Evolutionary conservation across 2,329 filamentous ascomycete genomes (phyloP).

Genomic region (Sporothrix dimorphospora): DNA sequence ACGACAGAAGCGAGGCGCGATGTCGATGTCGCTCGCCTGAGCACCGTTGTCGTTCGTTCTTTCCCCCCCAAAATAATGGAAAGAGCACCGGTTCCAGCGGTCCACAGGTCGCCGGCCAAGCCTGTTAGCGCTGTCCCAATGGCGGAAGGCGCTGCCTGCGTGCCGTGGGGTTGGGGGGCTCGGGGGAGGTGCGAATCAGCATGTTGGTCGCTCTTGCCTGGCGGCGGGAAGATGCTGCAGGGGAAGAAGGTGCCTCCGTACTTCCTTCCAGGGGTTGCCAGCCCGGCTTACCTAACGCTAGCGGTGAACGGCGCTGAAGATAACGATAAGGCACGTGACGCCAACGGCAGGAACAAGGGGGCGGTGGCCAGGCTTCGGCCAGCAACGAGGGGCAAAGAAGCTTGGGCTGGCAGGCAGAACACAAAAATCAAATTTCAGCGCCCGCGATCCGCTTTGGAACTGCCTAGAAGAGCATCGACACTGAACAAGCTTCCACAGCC

Average conservation of each 20-base stretch:
- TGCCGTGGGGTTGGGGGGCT: slow-evolving; percentile 23
- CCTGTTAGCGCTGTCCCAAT: slow-evolving; percentile 24
- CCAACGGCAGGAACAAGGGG: slow-evolving; percentile 16
- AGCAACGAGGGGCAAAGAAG: slow-evolving; percentile 27
- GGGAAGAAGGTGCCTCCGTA: slow-evolving; percentile 7
- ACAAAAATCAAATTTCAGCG: slow-evolving; percentile 29
- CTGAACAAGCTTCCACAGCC: slow-evolving; percentile 23
- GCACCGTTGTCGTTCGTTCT: neutral
- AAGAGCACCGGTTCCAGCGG: neutral
- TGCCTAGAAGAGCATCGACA: slow-evolving; percentile 28
- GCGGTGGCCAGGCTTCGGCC: slow-evolving; percentile 16
- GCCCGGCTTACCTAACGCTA: slow-evolving; percentile 9
- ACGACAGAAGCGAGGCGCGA: neutral
- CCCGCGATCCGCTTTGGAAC: slow-evolving; percentile 19
- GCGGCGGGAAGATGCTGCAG: neutral
- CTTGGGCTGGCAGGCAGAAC: slow-evolving; percentile 23
- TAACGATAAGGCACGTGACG: slow-evolving; percentile 21
- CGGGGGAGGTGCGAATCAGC: slow-evolving; percentile 21
- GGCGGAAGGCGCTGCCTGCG: slow-evolving; percentile 25
- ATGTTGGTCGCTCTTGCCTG: neutral
- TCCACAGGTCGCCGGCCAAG: neutral
- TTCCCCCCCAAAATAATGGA: slow-evolving; percentile 11
- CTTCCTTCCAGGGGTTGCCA: slow-evolving; percentile 3
- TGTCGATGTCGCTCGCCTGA: slow-evolving; percentile 20
- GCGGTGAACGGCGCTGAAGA: neutral